Evolutionary conservation across 306 rosid genomes (phyloP), one percentile per base, ranked within the genome.

Genomic region (Myrica gale): DNA sequence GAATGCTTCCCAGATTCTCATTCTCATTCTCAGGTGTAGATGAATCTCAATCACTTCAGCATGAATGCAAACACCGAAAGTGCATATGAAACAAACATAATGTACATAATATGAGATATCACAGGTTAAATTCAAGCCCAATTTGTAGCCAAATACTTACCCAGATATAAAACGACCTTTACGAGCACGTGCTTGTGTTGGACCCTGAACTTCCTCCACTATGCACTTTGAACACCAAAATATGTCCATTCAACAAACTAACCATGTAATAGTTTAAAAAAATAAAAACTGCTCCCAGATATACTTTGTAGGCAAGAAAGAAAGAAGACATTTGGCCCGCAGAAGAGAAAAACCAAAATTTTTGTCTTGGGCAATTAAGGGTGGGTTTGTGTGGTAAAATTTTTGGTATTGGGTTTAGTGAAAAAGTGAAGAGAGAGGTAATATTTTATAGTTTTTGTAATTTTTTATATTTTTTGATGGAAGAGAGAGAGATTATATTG

Each of bases 171-270:
- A 94, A 67, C 97, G 96, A 41, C 85, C 87, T 87, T 94, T 94
- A 82, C 96, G 90, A 68, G 96, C 79, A 69, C 97, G 96, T 79
- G 96, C 96, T 82, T 87, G 93, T 62, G 93, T 74, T 76, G 98
- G 97, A 74, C 96, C 96, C 80, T 89, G 97, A 81, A 87, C 93
- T 88, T 94, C 98, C 88, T 94, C 98, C 79, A 91, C 97, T 70
- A 94, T 94, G 89, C 98, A 94, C 97, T 94, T 80, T 77, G 79
- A 70, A 71, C 62, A 81, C 78, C 84, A 81, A 86, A 80, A 71
- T 68, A 75, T 32, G 26, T 44, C 46, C 68, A 67, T 52, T 63
- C 32, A 72, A 60, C 42, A 74, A 70, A 20, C 71, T 12, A 77
- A 43, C 55, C 26, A 12, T 32, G 11, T 19, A 16, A 82, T 51